Evolutionary conservation across 2,329 filamentous ascomycete genomes (phyloP).

Genomic region (Pyrenophora tritici-repentis): DNA sequence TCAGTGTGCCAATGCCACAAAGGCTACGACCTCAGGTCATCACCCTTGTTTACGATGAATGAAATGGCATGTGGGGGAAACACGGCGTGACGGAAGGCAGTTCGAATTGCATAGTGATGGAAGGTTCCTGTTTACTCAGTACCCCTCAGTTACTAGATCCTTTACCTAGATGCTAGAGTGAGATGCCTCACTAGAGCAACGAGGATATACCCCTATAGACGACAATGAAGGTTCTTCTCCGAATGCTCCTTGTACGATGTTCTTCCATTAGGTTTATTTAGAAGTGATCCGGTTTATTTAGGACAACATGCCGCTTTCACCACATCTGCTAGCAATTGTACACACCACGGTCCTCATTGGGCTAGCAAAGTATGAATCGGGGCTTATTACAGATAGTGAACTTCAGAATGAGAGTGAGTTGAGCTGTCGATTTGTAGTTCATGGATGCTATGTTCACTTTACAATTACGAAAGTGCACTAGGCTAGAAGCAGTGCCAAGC

Average conservation of each 20-base stretch:
- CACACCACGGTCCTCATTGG: too few species aligned
- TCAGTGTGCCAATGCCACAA: constrained; percentile 8
- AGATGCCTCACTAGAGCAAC: constrained; percentile 4
- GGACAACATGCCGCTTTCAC: too few species aligned
- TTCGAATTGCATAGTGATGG: constrained; percentile 9
- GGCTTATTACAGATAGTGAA: too few species aligned
- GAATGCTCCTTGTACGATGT: neutral
- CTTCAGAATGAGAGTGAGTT: too few species aligned
- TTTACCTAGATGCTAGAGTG: constrained; percentile 10
- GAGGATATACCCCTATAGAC: constrained; percentile 8
- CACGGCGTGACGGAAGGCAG: constrained; percentile 18
- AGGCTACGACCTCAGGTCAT: neutral
- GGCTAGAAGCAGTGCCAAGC: too few species aligned
- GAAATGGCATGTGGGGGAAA: constrained; percentile 19
- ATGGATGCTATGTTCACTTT: too few species aligned
- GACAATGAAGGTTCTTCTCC: neutral
- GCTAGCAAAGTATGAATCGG: too few species aligned
- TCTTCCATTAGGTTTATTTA: too few species aligned
- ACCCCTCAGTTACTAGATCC: constrained; percentile 10
- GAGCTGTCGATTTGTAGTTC: too few species aligned
- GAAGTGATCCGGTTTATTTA: too few species aligned
- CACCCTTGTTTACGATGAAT: constrained; percentile 8
- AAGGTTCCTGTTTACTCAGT: constrained; percentile 5
- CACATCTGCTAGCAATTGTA: too few species aligned
- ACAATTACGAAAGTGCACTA: too few species aligned